Evolutionary conservation across 1,139 yeast species (phyloP), one percentile per base, ranked within the genome.

Genomic region (Pichia terricola): DNA sequence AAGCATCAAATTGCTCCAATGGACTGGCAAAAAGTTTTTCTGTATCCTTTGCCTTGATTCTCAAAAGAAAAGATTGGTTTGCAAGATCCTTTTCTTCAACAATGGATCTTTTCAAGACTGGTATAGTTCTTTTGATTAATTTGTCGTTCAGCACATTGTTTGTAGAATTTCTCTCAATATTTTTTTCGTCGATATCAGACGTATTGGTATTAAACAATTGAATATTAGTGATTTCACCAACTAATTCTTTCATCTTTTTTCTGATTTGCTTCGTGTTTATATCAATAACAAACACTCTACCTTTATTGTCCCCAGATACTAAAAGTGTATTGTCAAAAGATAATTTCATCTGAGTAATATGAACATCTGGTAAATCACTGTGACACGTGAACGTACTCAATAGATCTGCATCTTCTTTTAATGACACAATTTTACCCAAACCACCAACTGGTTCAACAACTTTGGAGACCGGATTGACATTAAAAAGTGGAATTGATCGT

Each of bases 291-390:
- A 74, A 73, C 1, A 86, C 77, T 35, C 75, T 69, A 1, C 97
- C 97, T 25, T 59, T 59, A 0, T 70, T 63, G 58, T 86, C 95
- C 26, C 96, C 97, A 8, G 89, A 77, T 2, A 84, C 66, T 8
- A 91, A 57, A 38, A 68, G 62, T 26, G 89, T 78, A 3, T 94
- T 96, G 58, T 91, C 97, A 56, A 83, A 67, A 1, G 89, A 79
- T 3, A 86, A 62, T 2, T 67, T 67, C 44, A 88, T 51, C 32
- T 75, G 66, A 0, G 85, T 73, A 5, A 82, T 75, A 2, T 30
- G 33, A 30, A 30, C 33, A 2, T 57, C 53, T 2, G 26, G 7
- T 5, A 8, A 28, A 16, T 49, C 54, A 36, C 61, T 60, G 52
- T 81, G 86, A 40, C 78, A 82, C 7, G 78, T 77, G 39, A 81